Conservation (phyloP, 2,329 filamentous ascomycete genomes). For the Neurospora crassa region DNA sequence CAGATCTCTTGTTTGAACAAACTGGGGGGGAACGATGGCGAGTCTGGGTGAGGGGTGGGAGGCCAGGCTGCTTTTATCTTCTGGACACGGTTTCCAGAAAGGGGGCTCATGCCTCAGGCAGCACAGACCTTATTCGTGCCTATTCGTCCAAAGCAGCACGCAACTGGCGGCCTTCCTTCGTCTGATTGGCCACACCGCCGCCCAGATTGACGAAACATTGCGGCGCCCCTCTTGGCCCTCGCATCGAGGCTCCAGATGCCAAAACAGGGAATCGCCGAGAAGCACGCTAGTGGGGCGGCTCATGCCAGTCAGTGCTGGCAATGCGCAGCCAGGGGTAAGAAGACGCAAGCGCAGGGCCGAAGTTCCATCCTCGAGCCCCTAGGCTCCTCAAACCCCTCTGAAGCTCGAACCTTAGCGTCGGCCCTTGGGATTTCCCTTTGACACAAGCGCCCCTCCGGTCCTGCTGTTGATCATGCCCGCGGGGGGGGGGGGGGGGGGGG, state of each 20-base stretch:
- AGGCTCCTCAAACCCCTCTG: neutral
- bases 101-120: slow-evolving; percentile 18
- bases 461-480: neutral
- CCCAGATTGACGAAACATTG: slow-evolving; percentile 2
- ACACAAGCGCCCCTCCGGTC: neutral
- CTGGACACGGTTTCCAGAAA: slow-evolving; percentile 17
- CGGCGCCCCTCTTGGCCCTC: neutral
- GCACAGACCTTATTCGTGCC: neutral
- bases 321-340: neutral
- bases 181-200: slow-evolving; percentile 14
- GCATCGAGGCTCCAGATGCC: neutral
- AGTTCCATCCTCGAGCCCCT: neutral
- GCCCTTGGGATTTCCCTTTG: neutral
- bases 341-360: neutral
- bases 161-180: neutral
- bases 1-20: slow-evolving; percentile 16
- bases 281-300: neutral
- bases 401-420: neutral
- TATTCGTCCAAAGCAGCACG: neutral
- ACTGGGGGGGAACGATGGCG: neutral
- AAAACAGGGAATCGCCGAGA: neutral
- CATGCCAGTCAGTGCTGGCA: neutral
- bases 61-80: slow-evolving; percentile 20
- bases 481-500: too few relatives aligned
- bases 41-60: slow-evolving; percentile 7